Conservation (phyloP, 441 rosid species). For the Flueggea neowawraea region DNA sequence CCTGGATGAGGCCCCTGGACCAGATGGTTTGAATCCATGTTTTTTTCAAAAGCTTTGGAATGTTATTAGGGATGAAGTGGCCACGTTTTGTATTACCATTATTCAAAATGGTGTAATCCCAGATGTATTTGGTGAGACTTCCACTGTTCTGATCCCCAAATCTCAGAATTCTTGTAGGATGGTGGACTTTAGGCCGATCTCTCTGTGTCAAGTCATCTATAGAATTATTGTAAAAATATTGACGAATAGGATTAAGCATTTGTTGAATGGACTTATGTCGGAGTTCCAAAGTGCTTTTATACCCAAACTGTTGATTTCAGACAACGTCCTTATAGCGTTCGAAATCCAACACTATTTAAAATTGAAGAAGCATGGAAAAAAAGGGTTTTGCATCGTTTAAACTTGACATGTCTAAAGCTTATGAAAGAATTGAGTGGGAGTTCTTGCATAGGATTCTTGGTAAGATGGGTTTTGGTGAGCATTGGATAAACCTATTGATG, state of each 20-base stretch:
- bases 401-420: background rate
- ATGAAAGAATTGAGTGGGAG: background rate
- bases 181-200: background rate
- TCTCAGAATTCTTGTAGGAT: background rate
- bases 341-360: background rate
- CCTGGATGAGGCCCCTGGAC: background rate
- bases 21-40: background rate
- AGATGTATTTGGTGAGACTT: background rate
- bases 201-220: background rate
- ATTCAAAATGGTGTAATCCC: background rate
- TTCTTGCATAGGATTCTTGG: too few relatives aligned
- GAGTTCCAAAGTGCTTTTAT: background rate
- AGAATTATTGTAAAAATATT: background rate
- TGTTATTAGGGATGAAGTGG: background rate
- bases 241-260: background rate
- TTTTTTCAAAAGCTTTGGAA: background rate
- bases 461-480: too few relatives aligned
- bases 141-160: background rate
- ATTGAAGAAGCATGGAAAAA: background rate
- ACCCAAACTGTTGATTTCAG: background rate
- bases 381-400: background rate
- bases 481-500: too few relatives aligned
- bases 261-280: background rate
- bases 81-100: background rate
- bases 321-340: background rate